Base-by-base conservation (phyloP, 371 early-diverging fungal species). In the Mucor lusitanicus region DNA sequence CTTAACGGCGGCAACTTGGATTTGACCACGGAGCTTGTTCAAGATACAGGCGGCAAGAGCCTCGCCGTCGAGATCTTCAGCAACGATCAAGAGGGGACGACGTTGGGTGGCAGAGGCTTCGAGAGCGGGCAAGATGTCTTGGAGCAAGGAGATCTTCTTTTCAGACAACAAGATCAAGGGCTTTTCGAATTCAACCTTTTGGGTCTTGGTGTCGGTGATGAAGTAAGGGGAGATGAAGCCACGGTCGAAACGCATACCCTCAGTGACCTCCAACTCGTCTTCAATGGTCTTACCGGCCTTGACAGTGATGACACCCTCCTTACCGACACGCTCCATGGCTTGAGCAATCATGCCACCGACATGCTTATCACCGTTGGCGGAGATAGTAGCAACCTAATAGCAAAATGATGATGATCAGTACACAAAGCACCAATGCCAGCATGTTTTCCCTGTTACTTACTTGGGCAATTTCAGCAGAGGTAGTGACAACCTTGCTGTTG, bases 241-340 rank as follows among this genome's bases (percentile, higher is more conserved):
- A 73, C 98, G 97, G 85, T 98, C 99, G 80, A 98, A 98, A 66
- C 96, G 92, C 99, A 98, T 98, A 72, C 98, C 97, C 86, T 98
- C 98, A 62, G 99, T 98, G 73, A 98, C 90, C 75, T 95, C 96
- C 48, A 98, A 87, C 86, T 96, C 96, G 79, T 98, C 99, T 13
- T 93, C 91, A 59, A 97, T 91, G 67, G 99, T 98, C 89, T 97
- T 98, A 72, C 99, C 99, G 77, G 98, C 99, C 89, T 96, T 96
- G 73, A 97, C 95, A 3, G 98, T 98, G 82, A 98, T 98, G 55
- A 97, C 99, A 73, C 99, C 99, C 85, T 98, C 99, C 88, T 98
- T 98, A 76, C 98, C 98, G 69, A 98, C 99, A 89, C 97, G 97
- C 78, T 96, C 97, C 99, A 98, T 98, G 56, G 99, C 99, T 72